Percentiles rank a stretch among this genome's conserved stretches.
These are phyloP conservation scores for Cryptococcus sp. DNA, from an alignment of 1,284 basidiomycete species.

Conservation along the genomic window DNA sequence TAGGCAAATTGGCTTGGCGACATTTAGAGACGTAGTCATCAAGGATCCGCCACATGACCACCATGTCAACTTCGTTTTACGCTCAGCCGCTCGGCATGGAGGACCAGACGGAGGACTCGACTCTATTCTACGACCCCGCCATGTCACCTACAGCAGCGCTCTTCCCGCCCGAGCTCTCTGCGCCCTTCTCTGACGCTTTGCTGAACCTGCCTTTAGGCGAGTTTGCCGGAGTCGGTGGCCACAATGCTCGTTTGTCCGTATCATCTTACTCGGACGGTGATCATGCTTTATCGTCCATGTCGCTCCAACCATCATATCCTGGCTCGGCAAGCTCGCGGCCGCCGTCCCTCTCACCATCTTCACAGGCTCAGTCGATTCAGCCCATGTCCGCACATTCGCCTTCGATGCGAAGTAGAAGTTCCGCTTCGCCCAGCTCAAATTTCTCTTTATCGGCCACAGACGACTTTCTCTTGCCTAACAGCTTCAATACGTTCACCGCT, in stretches of 20 bases:
- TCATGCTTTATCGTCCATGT: constrained; percentile 17
- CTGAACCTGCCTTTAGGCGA: constrained; percentile 8
- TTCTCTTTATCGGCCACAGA: constrained; percentile 36
- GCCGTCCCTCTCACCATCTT: constrained; percentile 31
- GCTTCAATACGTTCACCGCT: constrained; percentile 25
- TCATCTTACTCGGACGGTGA: constrained; percentile 10
- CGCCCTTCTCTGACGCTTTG: constrained; percentile 15
- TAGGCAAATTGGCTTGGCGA: background rate
- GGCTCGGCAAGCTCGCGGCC: constrained; percentile 16
- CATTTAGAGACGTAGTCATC: background rate
- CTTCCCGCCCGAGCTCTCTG: constrained; percentile 31
- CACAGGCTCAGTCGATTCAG: constrained; percentile 15
- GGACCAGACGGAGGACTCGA: constrained; percentile 11
- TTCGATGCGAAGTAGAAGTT: constrained; percentile 33
- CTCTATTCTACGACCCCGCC: constrained; percentile 28
- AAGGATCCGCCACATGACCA: background rate
- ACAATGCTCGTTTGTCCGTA: constrained; percentile 4
- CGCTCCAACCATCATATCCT: constrained; percentile 11
- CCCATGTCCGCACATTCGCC: constrained; percentile 21
- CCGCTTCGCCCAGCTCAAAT: constrained; percentile 35
- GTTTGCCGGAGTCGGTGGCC: background rate
- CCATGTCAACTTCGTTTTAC: constrained; percentile 15
- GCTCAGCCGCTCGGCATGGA: background rate
- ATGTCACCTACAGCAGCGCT: constrained; percentile 26
- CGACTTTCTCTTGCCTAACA: constrained; percentile 37